Evolutionary conservation across 1,284 basidiomycete genomes (phyloP).

Genomic region (Rhodotorula mucilaginosa): DNA sequence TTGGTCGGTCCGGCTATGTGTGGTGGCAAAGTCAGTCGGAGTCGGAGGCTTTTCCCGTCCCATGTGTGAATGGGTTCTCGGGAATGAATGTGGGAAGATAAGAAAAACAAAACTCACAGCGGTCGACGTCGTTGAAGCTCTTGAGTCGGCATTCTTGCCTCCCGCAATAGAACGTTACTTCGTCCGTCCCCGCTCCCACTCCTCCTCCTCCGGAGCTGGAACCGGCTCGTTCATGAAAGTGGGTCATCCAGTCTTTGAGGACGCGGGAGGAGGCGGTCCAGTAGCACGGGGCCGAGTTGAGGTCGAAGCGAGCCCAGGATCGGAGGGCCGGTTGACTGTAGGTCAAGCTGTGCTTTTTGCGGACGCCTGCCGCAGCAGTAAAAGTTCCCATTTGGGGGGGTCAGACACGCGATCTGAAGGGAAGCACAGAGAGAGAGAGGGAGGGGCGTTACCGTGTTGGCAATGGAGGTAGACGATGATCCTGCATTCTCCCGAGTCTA

Average conservation of each 20-base stretch:
- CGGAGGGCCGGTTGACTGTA: conserved; percentile 26
- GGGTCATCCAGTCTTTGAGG: conserved; percentile 34
- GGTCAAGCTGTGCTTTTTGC: conserved; percentile 38
- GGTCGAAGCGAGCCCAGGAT: conserved; percentile 32
- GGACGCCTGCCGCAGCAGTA: conserved; percentile 22
- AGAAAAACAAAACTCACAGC: conserved; percentile 8
- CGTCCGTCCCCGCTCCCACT: conserved; percentile 18
- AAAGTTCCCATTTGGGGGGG: no score
- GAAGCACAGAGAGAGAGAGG: not conserved
- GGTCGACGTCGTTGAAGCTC: conserved; percentile 26
- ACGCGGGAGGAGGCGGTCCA: conserved; percentile 33
- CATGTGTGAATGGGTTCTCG: not conserved
- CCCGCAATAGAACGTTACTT: conserved; percentile 37
- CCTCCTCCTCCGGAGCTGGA: not conserved
- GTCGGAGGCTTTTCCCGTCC: not conserved
- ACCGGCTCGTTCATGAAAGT: not conserved
- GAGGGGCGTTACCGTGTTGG: conserved; percentile 29
- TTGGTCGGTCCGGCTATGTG: not conserved
- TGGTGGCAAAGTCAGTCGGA: not conserved
- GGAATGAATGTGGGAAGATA: no score
- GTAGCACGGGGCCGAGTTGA: conserved; percentile 10
- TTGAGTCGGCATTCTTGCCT: conserved; percentile 21
- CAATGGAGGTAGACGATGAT: conserved; percentile 35
- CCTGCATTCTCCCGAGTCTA: conserved; percentile 31
- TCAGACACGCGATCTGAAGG: not conserved